phyloP scores from a whole-genome alignment of 2,329 filamentous ascomycete species.

The Penicillium occitanis region DNA sequence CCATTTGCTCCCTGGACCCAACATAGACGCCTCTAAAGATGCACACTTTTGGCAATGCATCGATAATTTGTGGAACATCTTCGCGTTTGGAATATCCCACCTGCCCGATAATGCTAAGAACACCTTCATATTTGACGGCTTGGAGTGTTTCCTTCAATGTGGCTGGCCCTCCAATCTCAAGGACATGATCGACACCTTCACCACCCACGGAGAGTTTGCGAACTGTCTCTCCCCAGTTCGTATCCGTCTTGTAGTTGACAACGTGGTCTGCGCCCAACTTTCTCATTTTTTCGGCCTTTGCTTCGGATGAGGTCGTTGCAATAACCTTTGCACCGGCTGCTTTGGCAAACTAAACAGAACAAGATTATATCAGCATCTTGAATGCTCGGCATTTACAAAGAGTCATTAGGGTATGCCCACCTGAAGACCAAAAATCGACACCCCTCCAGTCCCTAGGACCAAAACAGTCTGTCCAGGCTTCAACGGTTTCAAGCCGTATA shows the following conservation, averaged over 20 bases:
- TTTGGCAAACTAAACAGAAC: constrained; percentile 43
- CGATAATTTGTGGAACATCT: constrained; percentile 54
- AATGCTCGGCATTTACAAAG: too few relatives aligned
- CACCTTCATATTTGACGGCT: constrained; percentile 55
- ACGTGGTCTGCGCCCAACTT: constrained; percentile 58
- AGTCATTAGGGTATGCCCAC: not conserved
- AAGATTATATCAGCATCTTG: not conserved
- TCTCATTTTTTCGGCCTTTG: constrained; percentile 55
- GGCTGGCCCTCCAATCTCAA: constrained; percentile 66
- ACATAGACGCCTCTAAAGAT: constrained; percentile 60
- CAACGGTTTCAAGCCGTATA: constrained; percentile 58
- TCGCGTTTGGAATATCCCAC: constrained; percentile 50
- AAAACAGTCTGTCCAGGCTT: constrained; percentile 58
- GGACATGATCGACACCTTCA: constrained; percentile 60
- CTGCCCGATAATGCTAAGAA: constrained; percentile 59
- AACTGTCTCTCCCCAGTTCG: constrained; percentile 62
- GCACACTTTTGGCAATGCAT: constrained; percentile 52
- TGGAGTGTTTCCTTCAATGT: constrained; percentile 59
- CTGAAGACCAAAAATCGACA: constrained; percentile 55
- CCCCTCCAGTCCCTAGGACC: constrained; percentile 62
- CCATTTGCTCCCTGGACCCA: constrained; percentile 56
- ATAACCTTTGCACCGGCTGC: constrained; percentile 57
- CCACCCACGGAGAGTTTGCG: constrained; percentile 51
- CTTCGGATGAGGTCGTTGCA: constrained; percentile 58
- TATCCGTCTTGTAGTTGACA: constrained; percentile 61